Conservation (phyloP, 352 stramenopile genomes). For the Phytophthora parvispora region DNA sequence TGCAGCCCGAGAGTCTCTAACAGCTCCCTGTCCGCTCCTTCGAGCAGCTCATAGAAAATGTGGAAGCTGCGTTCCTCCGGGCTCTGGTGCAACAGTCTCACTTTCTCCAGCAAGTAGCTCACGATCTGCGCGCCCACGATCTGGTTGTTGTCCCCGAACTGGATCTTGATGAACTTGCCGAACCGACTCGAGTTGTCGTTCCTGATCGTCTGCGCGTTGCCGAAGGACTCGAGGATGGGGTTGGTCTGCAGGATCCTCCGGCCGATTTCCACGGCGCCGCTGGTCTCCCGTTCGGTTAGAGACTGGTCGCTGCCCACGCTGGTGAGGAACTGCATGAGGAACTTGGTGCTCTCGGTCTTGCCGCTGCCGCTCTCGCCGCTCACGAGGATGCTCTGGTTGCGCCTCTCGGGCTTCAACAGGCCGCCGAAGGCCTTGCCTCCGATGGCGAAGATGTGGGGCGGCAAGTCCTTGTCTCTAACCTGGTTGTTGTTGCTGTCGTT, state of each 20-base stretch:
- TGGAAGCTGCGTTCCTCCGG: conserved; percentile 96
- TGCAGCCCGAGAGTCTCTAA: conserved; percentile 73
- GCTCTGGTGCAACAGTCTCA: conserved; percentile 95
- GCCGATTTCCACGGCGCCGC: conserved; percentile 78
- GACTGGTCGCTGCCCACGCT: conserved; percentile 76
- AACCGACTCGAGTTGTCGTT: conserved; percentile 98
- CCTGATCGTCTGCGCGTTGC: conserved; percentile 96
- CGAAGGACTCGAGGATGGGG: conserved; percentile 98
- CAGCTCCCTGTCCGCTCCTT: conserved; percentile 74
- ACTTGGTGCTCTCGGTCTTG: conserved; percentile 98
- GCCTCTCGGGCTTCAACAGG: conserved; percentile 61
- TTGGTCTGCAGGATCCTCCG: conserved; percentile 96
- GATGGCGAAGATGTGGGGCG: conserved; percentile 94
- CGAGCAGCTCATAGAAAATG: conserved; percentile 97
- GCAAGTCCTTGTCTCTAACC: conserved; percentile 22
- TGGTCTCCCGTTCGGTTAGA: conserved; percentile 14
- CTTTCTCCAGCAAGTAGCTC: conserved; percentile 98
- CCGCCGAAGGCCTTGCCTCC: conserved; percentile 88
- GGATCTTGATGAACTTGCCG: conserved; percentile 97
- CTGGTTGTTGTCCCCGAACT: conserved; percentile 84
- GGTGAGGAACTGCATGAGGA: conserved; percentile 97
- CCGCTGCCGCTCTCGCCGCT: conserved; percentile 94
- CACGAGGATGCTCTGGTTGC: conserved; percentile 95
- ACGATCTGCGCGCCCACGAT: conserved; percentile 95
- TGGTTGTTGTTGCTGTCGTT: not conserved